A percentile compares a stretch with the other conserved stretches of the same genome.
Conservation (phyloP, 208 protist species). For the Trypanosoma melophagium region DNA sequence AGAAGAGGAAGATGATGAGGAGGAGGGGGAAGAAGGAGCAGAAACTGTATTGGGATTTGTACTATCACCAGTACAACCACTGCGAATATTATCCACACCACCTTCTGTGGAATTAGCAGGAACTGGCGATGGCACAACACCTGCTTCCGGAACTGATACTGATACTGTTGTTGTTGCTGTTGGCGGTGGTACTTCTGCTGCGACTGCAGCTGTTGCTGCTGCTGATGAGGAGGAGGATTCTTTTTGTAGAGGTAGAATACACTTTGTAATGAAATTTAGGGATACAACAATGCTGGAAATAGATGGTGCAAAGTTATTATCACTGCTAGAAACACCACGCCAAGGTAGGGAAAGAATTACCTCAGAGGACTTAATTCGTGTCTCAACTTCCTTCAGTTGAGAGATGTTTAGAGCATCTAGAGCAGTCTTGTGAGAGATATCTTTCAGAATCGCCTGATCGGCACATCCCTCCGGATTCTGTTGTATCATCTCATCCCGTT, state of each 20-base stretch:
- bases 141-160: background rate
- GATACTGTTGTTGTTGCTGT: background rate
- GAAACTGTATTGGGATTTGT: no score
- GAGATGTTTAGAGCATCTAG: constrained; percentile 19
- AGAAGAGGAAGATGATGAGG: no score
- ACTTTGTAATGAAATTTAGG: constrained; percentile 23
- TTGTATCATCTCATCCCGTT: background rate
- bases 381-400: constrained; percentile 13
- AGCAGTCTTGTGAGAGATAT: background rate
- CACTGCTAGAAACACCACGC: constrained; percentile 4
- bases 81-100: no score
- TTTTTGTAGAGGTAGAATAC: constrained; percentile 16
- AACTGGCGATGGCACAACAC: background rate
- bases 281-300: constrained; percentile 13
- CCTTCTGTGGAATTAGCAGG: background rate
- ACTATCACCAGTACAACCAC: no score
- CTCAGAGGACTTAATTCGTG: constrained; percentile 20
- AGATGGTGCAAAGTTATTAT: background rate
- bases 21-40: no score
- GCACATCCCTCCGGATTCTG: background rate
- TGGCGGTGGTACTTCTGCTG: background rate
- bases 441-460: background rate
- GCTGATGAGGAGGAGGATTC: background rate
- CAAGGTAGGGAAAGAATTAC: constrained; percentile 9
- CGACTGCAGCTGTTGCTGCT: background rate